These are phyloP conservation scores for Cornus suecica DNA, from an alignment of 148 eudicot species.

Conservation along the genomic window DNA sequence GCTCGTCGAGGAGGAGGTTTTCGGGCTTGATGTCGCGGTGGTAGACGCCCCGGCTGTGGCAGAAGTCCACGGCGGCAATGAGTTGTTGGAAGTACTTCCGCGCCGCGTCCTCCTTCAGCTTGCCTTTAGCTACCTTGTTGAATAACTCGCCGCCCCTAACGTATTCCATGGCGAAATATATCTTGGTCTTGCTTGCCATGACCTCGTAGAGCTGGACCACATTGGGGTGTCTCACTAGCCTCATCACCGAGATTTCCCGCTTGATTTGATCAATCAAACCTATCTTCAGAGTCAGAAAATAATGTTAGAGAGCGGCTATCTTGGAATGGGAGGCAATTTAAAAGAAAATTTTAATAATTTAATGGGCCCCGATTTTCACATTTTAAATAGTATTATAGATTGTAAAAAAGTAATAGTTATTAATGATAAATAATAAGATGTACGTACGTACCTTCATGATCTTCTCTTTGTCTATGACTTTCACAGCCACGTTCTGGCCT, in stretches of 20 bases:
- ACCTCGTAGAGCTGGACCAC: constrained; percentile 73
- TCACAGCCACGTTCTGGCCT: constrained; percentile 60
- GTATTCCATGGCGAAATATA: constrained; percentile 78
- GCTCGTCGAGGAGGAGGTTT: constrained; percentile 65
- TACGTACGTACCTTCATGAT: constrained; percentile 43
- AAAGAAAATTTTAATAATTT: no score
- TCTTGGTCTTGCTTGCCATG: constrained; percentile 78
- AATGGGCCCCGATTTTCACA: no score
- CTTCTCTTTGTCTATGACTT: constrained; percentile 68
- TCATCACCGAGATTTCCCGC: constrained; percentile 80
- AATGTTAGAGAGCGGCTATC: no score
- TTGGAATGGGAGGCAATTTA: no score
- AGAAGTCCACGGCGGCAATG: constrained; percentile 71
- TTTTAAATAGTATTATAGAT: no score
- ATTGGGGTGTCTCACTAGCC: constrained; percentile 65
- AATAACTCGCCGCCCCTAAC: constrained; percentile 80
- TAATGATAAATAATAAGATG: no score
- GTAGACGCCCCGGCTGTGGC: constrained; percentile 84
- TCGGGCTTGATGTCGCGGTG: constrained; percentile 88
- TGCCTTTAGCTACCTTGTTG: constrained; percentile 56
- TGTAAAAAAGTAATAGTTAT: no score
- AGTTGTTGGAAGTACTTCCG: constrained; percentile 71
- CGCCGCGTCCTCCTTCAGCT: constrained; percentile 54
- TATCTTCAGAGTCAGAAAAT: no score
- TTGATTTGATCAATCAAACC: constrained; percentile 71